phyloP scores from a whole-genome alignment of 495 filamentous ascomycete genomes.

The Lasiosphaeriaceae sp. region DNA sequence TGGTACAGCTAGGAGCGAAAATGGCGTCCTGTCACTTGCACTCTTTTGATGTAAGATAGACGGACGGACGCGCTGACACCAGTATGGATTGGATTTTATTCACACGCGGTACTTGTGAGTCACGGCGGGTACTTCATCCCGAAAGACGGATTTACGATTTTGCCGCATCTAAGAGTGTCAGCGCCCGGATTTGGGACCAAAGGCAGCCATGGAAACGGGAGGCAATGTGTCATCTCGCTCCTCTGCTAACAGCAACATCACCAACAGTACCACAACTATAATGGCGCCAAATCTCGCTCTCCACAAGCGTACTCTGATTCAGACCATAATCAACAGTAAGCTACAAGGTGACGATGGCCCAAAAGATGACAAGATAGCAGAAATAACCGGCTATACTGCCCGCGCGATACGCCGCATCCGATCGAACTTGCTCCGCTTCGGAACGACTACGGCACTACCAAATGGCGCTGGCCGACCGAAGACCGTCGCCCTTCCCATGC shows the following conservation, averaged over 20 bases:
- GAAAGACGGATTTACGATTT: neutral
- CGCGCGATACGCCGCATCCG: neutral
- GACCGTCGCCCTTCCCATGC: neutral
- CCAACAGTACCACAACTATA: neutral
- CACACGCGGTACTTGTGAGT: neutral
- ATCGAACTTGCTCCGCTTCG: neutral
- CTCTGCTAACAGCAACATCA: slow-evolving; percentile 1
- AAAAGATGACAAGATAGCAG: neutral
- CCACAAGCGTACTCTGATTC: neutral
- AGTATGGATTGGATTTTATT: neutral
- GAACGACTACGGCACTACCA: neutral
- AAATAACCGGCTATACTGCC: neutral
- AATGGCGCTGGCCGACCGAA: neutral
- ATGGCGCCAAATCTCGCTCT: neutral
- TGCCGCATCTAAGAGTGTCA: neutral
- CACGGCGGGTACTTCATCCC: neutral
- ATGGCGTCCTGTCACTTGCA: too few relatives aligned
- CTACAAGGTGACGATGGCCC: neutral
- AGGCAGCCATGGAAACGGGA: too few relatives aligned
- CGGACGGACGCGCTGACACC: neutral
- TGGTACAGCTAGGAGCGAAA: too few relatives aligned
- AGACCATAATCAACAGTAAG: neutral
- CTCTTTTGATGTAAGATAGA: neutral
- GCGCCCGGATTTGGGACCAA: neutral
- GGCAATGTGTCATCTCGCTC: neutral